Percentiles rank a stretch among this genome's conserved stretches.
These are phyloP conservation scores for Dacryopinax spathularia DNA, from an alignment of 768 basidiomycete genomes.

Conservation along the genomic window DNA sequence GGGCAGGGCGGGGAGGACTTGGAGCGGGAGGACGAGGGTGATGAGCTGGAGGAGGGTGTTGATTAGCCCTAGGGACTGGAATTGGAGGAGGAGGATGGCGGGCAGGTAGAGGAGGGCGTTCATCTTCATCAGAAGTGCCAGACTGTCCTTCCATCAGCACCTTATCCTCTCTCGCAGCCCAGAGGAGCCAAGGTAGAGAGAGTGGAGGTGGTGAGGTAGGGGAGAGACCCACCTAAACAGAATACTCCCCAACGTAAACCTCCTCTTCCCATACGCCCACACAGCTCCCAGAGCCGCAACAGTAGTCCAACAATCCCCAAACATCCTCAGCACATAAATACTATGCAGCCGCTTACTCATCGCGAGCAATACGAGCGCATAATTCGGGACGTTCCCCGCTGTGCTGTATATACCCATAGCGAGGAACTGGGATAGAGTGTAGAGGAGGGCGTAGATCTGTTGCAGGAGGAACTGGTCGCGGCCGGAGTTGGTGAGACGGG, in stretches of 20 bases:
- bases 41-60: conserved; percentile 25
- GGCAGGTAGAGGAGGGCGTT: conserved; percentile 81
- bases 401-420: conserved; percentile 55
- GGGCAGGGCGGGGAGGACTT: conserved; percentile 50
- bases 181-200: too few relatives aligned
- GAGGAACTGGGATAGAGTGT: conserved; percentile 48
- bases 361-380: conserved; percentile 54
- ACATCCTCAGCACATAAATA: conserved; percentile 77
- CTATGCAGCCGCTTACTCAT: conserved; percentile 91
- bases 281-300: conserved; percentile 53
- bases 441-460: conserved; percentile 62
- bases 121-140: conserved; percentile 90
- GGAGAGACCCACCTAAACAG: conserved; percentile 50
- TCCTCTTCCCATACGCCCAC: conserved; percentile 43
- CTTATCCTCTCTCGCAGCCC: not conserved
- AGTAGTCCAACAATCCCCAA: conserved; percentile 88
- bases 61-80: conserved; percentile 53
- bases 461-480: conserved; percentile 39
- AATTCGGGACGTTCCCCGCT: conserved; percentile 52
- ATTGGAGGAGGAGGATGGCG: conserved; percentile 66
- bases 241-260: conserved; percentile 48
- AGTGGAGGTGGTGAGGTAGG: too few relatives aligned
- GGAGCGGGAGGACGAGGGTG: conserved; percentile 24
- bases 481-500: conserved; percentile 48
- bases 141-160: conserved; percentile 27